Percentiles rank a stretch among this genome's conserved stretches.
Evolutionary conservation across 352 stramenopile genomes (phyloP).

Genomic region (Phytopythium mirpurense): DNA sequence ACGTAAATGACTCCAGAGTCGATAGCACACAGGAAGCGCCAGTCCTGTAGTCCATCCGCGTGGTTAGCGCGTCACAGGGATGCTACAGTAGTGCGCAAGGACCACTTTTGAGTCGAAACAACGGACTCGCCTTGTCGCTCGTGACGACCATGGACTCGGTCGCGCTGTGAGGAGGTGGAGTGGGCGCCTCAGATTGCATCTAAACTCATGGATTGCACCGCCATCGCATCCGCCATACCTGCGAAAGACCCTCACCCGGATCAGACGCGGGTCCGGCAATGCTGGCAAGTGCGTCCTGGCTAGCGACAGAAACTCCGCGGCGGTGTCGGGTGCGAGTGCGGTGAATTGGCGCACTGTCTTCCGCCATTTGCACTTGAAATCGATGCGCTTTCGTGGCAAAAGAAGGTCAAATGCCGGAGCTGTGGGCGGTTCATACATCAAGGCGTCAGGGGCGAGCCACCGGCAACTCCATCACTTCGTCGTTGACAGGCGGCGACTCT

Average conservation of each 20-base stretch:
- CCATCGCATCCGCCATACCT: slow-evolving; percentile 14
- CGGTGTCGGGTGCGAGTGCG: slow-evolving; percentile 17
- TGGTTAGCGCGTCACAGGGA: neutral
- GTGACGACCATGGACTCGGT: slow-evolving; percentile 18
- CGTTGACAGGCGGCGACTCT: no score
- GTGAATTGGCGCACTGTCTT: slow-evolving; percentile 39
- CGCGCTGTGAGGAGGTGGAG: slow-evolving; percentile 6
- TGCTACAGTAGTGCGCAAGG: neutral
- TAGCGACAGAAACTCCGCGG: slow-evolving; percentile 25
- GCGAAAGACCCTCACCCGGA: slow-evolving; percentile 33
- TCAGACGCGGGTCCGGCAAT: slow-evolving; percentile 7
- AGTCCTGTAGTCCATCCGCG: slow-evolving; percentile 12
- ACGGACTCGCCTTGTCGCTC: slow-evolving; percentile 16
- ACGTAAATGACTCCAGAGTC: slow-evolving; percentile 18
- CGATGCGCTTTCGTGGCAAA: slow-evolving; percentile 19
- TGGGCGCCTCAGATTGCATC: neutral
- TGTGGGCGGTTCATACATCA: neutral
- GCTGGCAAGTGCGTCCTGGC: slow-evolving; percentile 40
- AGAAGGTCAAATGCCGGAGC: slow-evolving; percentile 2
- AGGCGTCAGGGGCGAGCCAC: neutral
- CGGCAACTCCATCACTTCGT: no score
- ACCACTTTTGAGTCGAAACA: no score
- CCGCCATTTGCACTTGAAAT: slow-evolving; percentile 69
- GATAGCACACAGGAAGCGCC: slow-evolving; percentile 14
- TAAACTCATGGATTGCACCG: neutral